A percentile compares a stretch with the other conserved stretches of the same genome.
phyloP scores from a whole-genome alignment of 176 grass and related monocot species.

The Olyra latifolia region DNA sequence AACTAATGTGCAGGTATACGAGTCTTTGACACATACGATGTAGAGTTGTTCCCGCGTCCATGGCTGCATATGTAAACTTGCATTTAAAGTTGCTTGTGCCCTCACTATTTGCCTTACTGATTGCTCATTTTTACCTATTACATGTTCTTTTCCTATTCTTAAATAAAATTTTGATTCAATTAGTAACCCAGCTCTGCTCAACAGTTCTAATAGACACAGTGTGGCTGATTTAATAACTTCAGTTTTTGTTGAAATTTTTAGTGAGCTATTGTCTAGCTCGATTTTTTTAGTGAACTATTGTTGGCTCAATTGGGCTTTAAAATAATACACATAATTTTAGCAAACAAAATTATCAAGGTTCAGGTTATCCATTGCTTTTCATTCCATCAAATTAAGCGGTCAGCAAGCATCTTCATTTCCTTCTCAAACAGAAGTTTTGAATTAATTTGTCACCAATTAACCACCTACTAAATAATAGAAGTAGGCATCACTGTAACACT shows the following conservation, averaged over 20 bases:
- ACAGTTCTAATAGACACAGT: neutral
- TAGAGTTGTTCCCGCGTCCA: neutral
- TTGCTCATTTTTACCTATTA: neutral
- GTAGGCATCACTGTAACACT: neutral
- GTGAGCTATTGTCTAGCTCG: too few relatives aligned
- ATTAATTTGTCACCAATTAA: neutral
- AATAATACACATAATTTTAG: neutral
- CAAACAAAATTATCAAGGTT: neutral
- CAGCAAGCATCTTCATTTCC: neutral
- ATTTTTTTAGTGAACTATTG: neutral
- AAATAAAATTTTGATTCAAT: neutral
- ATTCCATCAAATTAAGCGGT: neutral
- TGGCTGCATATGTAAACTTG: neutral
- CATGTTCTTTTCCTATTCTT: neutral
- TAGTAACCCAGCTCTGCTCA: neutral
- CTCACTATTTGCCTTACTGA: neutral
- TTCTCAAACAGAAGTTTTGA: neutral
- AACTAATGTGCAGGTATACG: neutral
- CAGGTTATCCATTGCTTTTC: neutral
- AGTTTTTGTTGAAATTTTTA: neutral
- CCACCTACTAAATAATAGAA: neutral
- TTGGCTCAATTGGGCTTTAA: neutral
- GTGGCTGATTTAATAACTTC: neutral
- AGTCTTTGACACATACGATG: neutral
- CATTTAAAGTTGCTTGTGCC: neutral